A percentile compares a stretch with the other conserved stretches of the same genome.
phyloP scores from a whole-genome alignment of 2,329 filamentous ascomycete species.

The Hymenoscyphus infarciens region DNA sequence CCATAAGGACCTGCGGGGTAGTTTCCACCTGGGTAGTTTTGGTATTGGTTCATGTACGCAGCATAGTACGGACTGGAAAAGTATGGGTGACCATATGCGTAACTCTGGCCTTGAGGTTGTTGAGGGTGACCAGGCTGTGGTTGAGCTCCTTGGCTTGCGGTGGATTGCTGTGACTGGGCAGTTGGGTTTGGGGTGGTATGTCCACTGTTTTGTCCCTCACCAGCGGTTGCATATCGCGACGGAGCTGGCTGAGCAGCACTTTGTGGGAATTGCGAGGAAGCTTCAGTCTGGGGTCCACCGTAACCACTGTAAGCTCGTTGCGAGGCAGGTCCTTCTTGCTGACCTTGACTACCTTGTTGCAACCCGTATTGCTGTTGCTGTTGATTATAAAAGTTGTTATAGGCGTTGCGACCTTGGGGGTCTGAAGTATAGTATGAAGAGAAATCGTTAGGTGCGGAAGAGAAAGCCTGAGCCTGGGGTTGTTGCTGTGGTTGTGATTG shows the following conservation, averaged over 20 bases:
- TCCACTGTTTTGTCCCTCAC: conserved; percentile 79
- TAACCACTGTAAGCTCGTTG: conserved; percentile 80
- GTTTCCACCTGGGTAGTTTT: conserved; percentile 39
- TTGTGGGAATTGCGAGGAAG: conserved; percentile 67
- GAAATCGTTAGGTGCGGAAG: conserved; percentile 74
- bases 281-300: conserved; percentile 59
- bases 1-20: conserved; percentile 37
- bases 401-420: conserved; percentile 68
- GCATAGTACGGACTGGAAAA: conserved; percentile 61
- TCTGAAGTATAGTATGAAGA: conserved; percentile 81
- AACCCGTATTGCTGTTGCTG: conserved; percentile 57
- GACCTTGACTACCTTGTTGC: conserved; percentile 52
- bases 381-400: conserved; percentile 67
- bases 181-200: conserved; percentile 87
- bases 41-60: conserved; percentile 54
- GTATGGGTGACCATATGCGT: conserved; percentile 56
- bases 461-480: conserved; percentile 62
- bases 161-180: conserved; percentile 49
- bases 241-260: conserved; percentile 62
- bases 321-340: conserved; percentile 68
- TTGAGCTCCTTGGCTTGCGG: conserved; percentile 42
- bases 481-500: conserved; percentile 52
- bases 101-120: conserved; percentile 45
- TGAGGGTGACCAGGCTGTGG: conserved; percentile 47
- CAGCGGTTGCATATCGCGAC: conserved; percentile 55